These are phyloP conservation scores for Rhizophagus sp. DNA, from an alignment of 192 early-diverging fungal genomes.

Conservation along the genomic window DNA sequence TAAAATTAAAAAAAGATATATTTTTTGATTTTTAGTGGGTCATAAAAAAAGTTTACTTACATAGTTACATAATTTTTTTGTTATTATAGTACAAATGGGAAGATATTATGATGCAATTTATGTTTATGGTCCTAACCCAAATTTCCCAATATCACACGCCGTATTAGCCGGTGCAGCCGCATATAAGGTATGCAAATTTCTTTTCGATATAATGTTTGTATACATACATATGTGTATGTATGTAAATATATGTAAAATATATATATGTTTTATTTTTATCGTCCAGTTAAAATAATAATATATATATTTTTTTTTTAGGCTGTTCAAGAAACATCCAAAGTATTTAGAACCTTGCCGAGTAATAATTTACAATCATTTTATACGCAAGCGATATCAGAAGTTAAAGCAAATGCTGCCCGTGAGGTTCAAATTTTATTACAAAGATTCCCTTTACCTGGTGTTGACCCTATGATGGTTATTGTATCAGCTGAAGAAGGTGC, in stretches of 20 bases:
- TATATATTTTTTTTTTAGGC: slow-evolving; percentile 7
- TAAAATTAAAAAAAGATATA: not conserved
- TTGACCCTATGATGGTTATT: slow-evolving; percentile 18
- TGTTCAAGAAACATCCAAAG: not conserved
- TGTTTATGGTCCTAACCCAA: slow-evolving; percentile 6
- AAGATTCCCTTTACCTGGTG: slow-evolving; percentile 1
- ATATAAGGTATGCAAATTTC: slow-evolving; percentile 12
- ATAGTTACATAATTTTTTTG: too few relatives aligned
- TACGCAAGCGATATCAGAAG: not conserved
- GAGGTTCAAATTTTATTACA: slow-evolving; percentile 15
- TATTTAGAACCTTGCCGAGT: not conserved
- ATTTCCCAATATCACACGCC: slow-evolving; percentile 26
- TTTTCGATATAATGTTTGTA: too few relatives aligned
- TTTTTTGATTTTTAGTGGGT: too few relatives aligned
- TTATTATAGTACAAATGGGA: slow-evolving; percentile 29
- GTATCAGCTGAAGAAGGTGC: slow-evolving; percentile 30
- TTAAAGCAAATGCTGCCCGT: slow-evolving; percentile 1
- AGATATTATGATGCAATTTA: slow-evolving; percentile 21
- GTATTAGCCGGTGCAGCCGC: slow-evolving; percentile 27
- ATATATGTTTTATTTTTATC: not conserved
- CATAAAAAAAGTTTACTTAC: too few relatives aligned
- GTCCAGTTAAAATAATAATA: not conserved
- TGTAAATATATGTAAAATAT: too few relatives aligned
- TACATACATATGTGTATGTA: too few relatives aligned
- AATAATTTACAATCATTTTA: not conserved